These are phyloP conservation scores for Raphanus hybrid DNA, from an alignment of 441 rosid genomes.

Conservation along the genomic window DNA sequence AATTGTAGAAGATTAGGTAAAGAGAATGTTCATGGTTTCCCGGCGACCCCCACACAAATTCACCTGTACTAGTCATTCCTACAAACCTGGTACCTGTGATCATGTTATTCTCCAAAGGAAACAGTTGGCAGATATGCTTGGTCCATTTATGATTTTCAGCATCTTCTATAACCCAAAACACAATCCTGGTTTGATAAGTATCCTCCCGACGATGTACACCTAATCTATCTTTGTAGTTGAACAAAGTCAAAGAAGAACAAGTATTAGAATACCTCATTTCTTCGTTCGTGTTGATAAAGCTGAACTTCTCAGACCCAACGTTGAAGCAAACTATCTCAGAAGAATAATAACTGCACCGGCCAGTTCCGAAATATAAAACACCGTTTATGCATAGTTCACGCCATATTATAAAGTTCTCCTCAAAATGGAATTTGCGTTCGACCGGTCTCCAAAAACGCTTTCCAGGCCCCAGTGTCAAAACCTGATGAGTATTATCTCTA, in stretches of 20 bases:
- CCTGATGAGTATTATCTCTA: background rate
- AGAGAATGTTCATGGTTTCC: too few relatives aligned
- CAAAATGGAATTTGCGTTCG: background rate
- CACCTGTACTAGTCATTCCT: background rate
- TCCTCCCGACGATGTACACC: background rate
- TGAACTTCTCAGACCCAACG: background rate
- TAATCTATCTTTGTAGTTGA: background rate
- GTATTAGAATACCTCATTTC: background rate
- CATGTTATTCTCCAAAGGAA: background rate
- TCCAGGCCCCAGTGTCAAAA: background rate
- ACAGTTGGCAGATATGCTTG: background rate
- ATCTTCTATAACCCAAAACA: slow-evolving; percentile 2
- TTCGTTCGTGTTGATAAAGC: background rate
- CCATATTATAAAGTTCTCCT: background rate
- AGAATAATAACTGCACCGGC: too few relatives aligned
- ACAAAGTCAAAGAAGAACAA: background rate
- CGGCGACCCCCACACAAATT: background rate
- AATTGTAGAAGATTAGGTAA: background rate
- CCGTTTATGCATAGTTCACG: background rate
- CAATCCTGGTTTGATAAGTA: background rate
- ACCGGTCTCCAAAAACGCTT: background rate
- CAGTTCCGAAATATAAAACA: background rate
- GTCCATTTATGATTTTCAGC: slow-evolving; percentile 7
- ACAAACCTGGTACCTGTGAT: background rate
- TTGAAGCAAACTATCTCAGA: background rate